phyloP scores from a whole-genome alignment of 1,284 basidiomycete genomes.

The Amylostereum chailletii region DNA sequence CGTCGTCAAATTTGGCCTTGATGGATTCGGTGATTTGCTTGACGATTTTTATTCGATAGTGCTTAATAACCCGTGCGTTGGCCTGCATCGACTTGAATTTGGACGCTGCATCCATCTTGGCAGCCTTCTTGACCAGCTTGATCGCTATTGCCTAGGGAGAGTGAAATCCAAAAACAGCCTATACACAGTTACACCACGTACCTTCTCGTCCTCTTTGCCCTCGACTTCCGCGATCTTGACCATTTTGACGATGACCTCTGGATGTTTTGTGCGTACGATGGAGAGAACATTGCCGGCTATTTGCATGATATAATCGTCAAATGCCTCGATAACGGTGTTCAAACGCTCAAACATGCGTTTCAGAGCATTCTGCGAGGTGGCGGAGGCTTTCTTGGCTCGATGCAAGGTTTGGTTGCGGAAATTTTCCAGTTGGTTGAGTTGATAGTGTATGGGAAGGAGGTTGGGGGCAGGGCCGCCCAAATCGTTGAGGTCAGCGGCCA shows the following conservation, averaged over 20 bases:
- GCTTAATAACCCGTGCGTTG: slow-evolving; percentile 90
- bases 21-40: slow-evolving; percentile 79
- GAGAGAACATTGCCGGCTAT: slow-evolving; percentile 75
- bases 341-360: slow-evolving; percentile 83
- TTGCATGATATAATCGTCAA: slow-evolving; percentile 82
- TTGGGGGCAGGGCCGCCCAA: slow-evolving; percentile 82
- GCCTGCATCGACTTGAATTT: slow-evolving; percentile 91
- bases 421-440: slow-evolving; percentile 81
- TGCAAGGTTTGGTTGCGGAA: slow-evolving; percentile 94
- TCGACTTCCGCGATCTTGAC: slow-evolving; percentile 94
- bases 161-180: not conserved
- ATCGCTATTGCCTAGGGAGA: slow-evolving; percentile 75
- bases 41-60: slow-evolving; percentile 88
- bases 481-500: slow-evolving; percentile 64
- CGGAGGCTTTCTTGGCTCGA: slow-evolving; percentile 81
- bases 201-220: slow-evolving; percentile 91
- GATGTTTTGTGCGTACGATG: slow-evolving; percentile 73
- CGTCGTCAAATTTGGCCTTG: slow-evolving; percentile 63
- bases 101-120: slow-evolving; percentile 80
- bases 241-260: slow-evolving; percentile 83
- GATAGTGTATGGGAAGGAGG: slow-evolving; percentile 85
- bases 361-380: slow-evolving; percentile 61
- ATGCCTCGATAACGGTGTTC: slow-evolving; percentile 72
- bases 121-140: slow-evolving; percentile 87
- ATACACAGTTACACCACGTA: slow-evolving; percentile 21